Evolutionary conservation across 2,329 filamentous ascomycete species (phyloP), one percentile per base, ranked within the genome.

Genomic region (Myriosclerotinia scirpicola): DNA sequence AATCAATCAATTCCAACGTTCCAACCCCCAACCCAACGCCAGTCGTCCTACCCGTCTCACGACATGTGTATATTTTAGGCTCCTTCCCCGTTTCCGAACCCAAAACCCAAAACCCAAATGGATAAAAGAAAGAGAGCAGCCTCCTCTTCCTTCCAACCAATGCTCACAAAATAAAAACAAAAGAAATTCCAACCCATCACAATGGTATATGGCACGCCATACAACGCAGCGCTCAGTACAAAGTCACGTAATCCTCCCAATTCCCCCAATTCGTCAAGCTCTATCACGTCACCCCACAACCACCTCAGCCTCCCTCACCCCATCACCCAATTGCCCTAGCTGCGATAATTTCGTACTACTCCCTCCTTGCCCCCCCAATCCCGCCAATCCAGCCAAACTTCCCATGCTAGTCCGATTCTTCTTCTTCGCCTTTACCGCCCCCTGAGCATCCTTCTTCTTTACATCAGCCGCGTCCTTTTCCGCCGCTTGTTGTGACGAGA

Each of bases 401-500:
- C 71, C 70, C 56, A 70, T 36, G 65, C 69, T 70, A 14, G 61
- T 52, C 36, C 72, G 58, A 66, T 67, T 69, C 54, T 66, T 67
- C 64, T 71, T 73, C 70, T 72, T 74, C 67, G 69, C 70, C 54
- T 68, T 69, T 22, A 59, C 56, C 6, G n/a, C 26, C 11, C 56
- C 53, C 34, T 67, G 62, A n/a, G 44, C 58, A 38, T 67, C 68
- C 54, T 66, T 65, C n/a, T 62, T 62, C 20, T 68, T 66, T 26
- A 68, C 67, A 7, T 69, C 70, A 12, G 75, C 54, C 3, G 66
- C 69, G 1, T 44, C 65, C 40, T 55, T 30, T 82, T 75, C 69
- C 30, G 54, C 68, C n/a, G 61, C 50, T 46, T 65, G 63, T 40
- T 65, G 63, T n/a, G 40, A 50, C 22, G 54, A 58, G 75, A 91